Percentiles rank a stretch among this genome's conserved stretches.
phyloP scores from a whole-genome alignment of 257 asterid genomes.

The Nemophila menziesii region DNA sequence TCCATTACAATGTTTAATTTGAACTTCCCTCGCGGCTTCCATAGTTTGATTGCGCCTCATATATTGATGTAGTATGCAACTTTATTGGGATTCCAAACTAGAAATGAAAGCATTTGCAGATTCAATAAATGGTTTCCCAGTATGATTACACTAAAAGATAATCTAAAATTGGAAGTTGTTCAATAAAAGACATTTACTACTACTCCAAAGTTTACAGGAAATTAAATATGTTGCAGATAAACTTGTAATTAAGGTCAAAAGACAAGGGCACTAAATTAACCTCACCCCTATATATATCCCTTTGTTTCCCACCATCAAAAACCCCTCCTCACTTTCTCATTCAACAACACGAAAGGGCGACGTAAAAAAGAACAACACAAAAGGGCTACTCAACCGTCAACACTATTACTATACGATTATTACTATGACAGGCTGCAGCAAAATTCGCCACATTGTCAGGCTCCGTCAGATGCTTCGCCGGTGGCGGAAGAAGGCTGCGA shows the following conservation, averaged over 20 bases:
- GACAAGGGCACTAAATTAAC: background rate
- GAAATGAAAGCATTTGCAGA: too few relatives aligned
- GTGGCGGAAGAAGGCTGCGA: conserved; percentile 39
- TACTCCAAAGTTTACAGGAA: background rate
- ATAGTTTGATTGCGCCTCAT: too few relatives aligned
- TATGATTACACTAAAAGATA: too few relatives aligned
- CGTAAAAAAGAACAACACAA: conserved; percentile 4
- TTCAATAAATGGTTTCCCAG: too few relatives aligned
- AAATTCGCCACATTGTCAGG: conserved; percentile 32
- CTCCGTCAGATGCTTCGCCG: conserved; percentile 40
- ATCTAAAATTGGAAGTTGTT: conserved; percentile 6
- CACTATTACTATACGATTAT: background rate
- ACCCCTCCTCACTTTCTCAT: conserved; percentile 14
- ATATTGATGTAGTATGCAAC: too few relatives aligned
- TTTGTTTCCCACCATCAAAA: background rate
- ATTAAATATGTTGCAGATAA: background rate
- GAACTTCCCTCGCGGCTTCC: too few relatives aligned
- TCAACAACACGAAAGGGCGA: background rate
- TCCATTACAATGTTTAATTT: too few relatives aligned
- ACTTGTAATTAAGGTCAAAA: conserved; percentile 25
- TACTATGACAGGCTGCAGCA: conserved; percentile 33
- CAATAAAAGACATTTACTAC: background rate
- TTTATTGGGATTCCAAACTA: too few relatives aligned
- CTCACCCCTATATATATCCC: conserved; percentile 23
- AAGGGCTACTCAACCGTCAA: background rate